Evolutionary conservation across 192 early-diverging fungal genomes (phyloP), one percentile per base, ranked within the genome.

Genomic region (Lobosporangium transversale): DNA sequence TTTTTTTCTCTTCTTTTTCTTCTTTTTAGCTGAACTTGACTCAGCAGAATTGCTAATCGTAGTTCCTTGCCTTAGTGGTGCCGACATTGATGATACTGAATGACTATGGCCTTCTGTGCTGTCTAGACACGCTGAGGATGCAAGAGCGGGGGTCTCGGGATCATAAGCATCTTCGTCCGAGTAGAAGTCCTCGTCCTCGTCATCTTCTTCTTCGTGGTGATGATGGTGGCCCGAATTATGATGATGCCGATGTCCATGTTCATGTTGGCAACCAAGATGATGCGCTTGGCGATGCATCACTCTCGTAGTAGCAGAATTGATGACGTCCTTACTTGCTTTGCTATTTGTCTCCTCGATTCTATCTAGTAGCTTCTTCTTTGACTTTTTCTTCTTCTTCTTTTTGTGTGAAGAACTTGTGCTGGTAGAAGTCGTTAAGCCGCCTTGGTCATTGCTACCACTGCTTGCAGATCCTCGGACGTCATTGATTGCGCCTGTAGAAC

Each of bases 1-100:
- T 66, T 85, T 85, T 66, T 82, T 85, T 64, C 78, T 85, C 68
- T 85, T 85, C 47, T 82, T 85, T 53, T 82, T 85, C 52, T 82
- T 85, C 62, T 82, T 82, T 71, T 70, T 80, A n/a, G 68, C 78
- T 31, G 32, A 48, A 35, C 60, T 59, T 31, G 66, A 58, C 20
- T 59, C 58, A 4, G 36, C 14, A 30, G 35, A 33, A 33, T 26
- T 42, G 10, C 24, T 51, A n/a, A 26, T 44, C 1, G 58, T 55
- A 10, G 20, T 11, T 33, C 12, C 12, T n/a, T n/a, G n/a, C n/a
- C n/a, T n/a, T n/a, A n/a, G n/a, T 9, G 47, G 27, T 53, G 62
- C 48, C 40, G 58, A 32, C 27, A 73, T 40, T 11, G 48, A 21
- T 31, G 66, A 15, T 27, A 30, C 56, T 49, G 29, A 24, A 58